Conservation (phyloP, 768 basidiomycete species). For the Kondoa malvinella region DNA sequence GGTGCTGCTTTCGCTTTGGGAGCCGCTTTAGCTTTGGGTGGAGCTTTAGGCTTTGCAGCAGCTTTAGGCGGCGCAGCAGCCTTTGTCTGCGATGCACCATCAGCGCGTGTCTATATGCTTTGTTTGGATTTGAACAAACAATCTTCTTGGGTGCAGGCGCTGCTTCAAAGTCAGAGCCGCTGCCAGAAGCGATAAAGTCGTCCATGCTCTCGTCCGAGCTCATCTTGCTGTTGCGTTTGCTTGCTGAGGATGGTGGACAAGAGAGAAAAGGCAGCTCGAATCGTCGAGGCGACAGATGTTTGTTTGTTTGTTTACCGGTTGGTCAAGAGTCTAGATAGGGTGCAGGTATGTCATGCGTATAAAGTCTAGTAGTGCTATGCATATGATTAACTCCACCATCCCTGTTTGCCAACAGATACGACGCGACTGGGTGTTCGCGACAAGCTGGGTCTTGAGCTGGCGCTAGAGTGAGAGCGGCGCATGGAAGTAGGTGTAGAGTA, state of each 20-base stretch:
- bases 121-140: conserved; percentile 13
- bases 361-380: neutral
- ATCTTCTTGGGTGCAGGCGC: conserved; percentile 38
- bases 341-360: neutral
- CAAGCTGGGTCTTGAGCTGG: neutral
- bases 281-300: neutral
- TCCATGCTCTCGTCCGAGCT: conserved; percentile 9
- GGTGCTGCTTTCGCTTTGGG: conserved; percentile 26
- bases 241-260: neutral
- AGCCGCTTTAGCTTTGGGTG: conserved; percentile 25
- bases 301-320: neutral
- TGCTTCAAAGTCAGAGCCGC: conserved; percentile 17
- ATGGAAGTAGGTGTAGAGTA: neutral
- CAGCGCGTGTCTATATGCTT: conserved; percentile 32
- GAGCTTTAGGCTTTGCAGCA: conserved; percentile 39
- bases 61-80: conserved; percentile 17
- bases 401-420: neutral
- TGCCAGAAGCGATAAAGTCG: conserved; percentile 16
- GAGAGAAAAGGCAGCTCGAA: neutral
- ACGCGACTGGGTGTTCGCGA: neutral
- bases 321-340: neutral
- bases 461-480: neutral
- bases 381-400: neutral
- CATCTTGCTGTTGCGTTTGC: conserved; percentile 1
- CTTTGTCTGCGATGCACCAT: conserved; percentile 34